Conservation (phyloP, 73 alveolate species). For the Stentor coeruleus region DNA sequence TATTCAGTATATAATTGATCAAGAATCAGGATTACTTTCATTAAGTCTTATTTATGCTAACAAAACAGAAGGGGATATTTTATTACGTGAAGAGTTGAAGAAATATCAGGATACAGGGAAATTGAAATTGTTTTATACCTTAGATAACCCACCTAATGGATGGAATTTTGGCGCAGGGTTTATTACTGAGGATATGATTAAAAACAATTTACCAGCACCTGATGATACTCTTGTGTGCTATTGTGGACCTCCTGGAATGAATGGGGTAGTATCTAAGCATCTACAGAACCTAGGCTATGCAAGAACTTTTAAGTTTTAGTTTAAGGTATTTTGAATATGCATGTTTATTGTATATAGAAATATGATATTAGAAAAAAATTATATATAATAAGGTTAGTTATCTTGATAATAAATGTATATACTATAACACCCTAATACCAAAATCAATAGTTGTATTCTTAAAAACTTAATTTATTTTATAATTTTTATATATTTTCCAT, state of each 20-base stretch:
- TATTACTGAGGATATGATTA: slow-evolving; percentile 36
- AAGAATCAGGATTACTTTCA: slow-evolving; percentile 10
- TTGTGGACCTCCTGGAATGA: slow-evolving; percentile 36
- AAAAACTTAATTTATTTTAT: too few species aligned
- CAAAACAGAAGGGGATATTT: slow-evolving; percentile 50
- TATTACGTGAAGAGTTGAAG: slow-evolving; percentile 40
- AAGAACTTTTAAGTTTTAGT: neutral
- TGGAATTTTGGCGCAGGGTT: slow-evolving; percentile 43
- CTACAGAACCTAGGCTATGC: neutral
- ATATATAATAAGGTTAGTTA: too few species aligned
- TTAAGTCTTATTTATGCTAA: slow-evolving; percentile 42
- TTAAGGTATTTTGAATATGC: neutral
- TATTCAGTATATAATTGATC: slow-evolving; percentile 34
- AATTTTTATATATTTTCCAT: too few species aligned
- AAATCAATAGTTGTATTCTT: too few species aligned
- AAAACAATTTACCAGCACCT: slow-evolving; percentile 30
- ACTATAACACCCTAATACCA: too few species aligned
- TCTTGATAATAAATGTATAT: too few species aligned
- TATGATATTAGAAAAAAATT: too few species aligned
- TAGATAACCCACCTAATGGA: slow-evolving; percentile 35
- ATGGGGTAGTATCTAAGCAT: neutral
- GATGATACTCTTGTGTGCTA: slow-evolving; percentile 29
- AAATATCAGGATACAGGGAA: slow-evolving; percentile 31
- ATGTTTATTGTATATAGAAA: neutral
- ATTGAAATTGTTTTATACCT: slow-evolving; percentile 29